A percentile compares a stretch with the other conserved stretches of the same genome.
phyloP scores from a whole-genome alignment of 331 rosid genomes.

The Arachis monticola region DNA sequence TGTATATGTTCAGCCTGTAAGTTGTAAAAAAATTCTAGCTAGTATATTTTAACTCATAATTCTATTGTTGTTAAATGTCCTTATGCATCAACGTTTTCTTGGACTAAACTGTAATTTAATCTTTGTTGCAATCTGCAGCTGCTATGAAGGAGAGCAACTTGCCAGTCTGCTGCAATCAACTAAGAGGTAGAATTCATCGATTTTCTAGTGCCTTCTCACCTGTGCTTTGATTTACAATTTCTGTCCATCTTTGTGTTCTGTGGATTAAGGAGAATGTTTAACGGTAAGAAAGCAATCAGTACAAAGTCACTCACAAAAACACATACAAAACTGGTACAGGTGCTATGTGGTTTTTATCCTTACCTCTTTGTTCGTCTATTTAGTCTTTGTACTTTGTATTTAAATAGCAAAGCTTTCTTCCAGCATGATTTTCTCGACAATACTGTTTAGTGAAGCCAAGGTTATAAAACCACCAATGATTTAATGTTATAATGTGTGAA shows the following conservation, averaged over 20 bases:
- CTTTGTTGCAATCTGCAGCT: constrained; percentile 46
- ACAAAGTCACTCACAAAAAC: too few species aligned
- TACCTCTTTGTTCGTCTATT: too few species aligned
- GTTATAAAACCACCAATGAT: not conserved
- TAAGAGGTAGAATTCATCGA: constrained; percentile 46
- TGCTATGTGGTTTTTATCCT: too few species aligned
- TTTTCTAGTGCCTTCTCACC: not conserved
- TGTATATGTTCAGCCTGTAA: not conserved
- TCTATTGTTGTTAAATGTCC: constrained; percentile 4
- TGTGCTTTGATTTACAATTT: not conserved
- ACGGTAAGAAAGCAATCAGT: too few species aligned
- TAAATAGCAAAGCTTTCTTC: not conserved
- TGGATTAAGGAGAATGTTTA: not conserved
- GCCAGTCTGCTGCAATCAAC: constrained; percentile 60
- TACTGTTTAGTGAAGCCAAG: constrained; percentile 13
- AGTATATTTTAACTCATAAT: constrained; percentile 16
- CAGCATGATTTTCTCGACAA: constrained; percentile 9
- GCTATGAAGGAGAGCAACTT: constrained; percentile 70
- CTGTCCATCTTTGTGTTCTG: too few species aligned
- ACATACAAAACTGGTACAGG: too few species aligned
- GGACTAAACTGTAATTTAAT: constrained; percentile 2
- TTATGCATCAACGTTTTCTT: not conserved
- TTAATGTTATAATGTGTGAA: constrained; percentile 32
- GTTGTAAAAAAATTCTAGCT: not conserved
- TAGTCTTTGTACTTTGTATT: too few species aligned